Conservation (phyloP, 768 basidiomycete species). For the Boletus rubropictus region DNA sequence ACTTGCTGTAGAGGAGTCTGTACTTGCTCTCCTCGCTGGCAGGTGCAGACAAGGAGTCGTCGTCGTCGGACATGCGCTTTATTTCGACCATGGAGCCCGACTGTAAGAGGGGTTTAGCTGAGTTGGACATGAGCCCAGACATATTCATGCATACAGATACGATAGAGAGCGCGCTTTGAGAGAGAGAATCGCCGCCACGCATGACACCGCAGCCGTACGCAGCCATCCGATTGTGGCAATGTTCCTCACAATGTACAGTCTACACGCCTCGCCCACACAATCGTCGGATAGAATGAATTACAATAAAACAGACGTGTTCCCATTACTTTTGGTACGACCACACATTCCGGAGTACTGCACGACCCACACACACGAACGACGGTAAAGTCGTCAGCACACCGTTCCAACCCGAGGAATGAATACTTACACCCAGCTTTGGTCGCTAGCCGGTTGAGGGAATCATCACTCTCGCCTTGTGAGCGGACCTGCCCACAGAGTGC, state of each 20-base stretch:
- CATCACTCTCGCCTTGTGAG: constrained; percentile 93
- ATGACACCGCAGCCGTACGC: constrained; percentile 13
- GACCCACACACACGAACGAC: constrained; percentile 4
- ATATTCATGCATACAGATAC: constrained; percentile 37
- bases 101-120: constrained; percentile 21
- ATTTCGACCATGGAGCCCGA: constrained; percentile 74
- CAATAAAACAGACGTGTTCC: constrained; percentile 11
- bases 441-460: constrained; percentile 92
- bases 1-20: constrained; percentile 82
- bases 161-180: constrained; percentile 43
- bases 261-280: neutral
- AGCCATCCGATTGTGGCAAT: constrained; percentile 22
- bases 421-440: constrained; percentile 91
- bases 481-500: constrained; percentile 93
- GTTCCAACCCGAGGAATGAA: neutral
- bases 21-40: constrained; percentile 54
- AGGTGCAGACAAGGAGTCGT: constrained; percentile 11
- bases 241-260: neutral
- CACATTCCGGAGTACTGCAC: constrained; percentile 86
- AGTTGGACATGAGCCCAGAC: constrained; percentile 1
- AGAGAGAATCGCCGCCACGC: constrained; percentile 30
- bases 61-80: constrained; percentile 34
- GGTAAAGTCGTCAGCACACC: constrained; percentile 6
- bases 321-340: constrained; percentile 91
- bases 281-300: constrained; percentile 12